Conservation (phyloP, 345 rosid species). For the Carallia pectinifolia region DNA sequence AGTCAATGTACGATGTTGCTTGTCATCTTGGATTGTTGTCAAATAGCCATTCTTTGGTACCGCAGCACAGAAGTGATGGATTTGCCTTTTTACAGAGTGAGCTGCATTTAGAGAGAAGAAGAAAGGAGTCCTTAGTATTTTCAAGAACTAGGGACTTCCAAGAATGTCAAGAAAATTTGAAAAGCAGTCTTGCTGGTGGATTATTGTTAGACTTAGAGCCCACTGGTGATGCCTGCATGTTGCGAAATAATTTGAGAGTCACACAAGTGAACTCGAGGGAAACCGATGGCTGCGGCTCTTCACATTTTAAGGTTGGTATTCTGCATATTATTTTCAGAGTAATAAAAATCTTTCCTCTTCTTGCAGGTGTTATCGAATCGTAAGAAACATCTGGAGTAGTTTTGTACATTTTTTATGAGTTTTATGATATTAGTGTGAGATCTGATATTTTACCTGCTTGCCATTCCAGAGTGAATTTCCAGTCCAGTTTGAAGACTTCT, state of each 20-base stretch:
- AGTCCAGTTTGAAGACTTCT: constrained; percentile 39
- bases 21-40: constrained; percentile 30
- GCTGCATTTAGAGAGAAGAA: constrained; percentile 14
- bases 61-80: constrained; percentile 22
- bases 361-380: not conserved
- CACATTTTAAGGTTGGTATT: constrained; percentile 16
- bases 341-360: not conserved
- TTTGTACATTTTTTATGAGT: not conserved
- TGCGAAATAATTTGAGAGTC: constrained; percentile 13
- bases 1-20: constrained; percentile 33
- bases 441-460: constrained; percentile 7
- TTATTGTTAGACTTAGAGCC: constrained; percentile 10
- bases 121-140: constrained; percentile 24
- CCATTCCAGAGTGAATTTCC: constrained; percentile 36
- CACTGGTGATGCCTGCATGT: constrained; percentile 11
- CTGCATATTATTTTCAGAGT: not conserved
- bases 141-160: constrained; percentile 24
- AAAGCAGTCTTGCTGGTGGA: constrained; percentile 18
- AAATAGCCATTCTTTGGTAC: constrained; percentile 21
- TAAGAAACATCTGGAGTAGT: not conserved
- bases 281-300: constrained; percentile 14
- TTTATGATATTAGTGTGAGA: constrained; percentile 8
- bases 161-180: constrained; percentile 25
- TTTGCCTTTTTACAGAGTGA: constrained; percentile 24
- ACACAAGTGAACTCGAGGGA: constrained; percentile 4